Percentiles rank a stretch among this genome's conserved stretches.
Evolutionary conservation across 2,329 filamentous ascomycete genomes (phyloP).

Genomic region (Ascochyta pisi): DNA sequence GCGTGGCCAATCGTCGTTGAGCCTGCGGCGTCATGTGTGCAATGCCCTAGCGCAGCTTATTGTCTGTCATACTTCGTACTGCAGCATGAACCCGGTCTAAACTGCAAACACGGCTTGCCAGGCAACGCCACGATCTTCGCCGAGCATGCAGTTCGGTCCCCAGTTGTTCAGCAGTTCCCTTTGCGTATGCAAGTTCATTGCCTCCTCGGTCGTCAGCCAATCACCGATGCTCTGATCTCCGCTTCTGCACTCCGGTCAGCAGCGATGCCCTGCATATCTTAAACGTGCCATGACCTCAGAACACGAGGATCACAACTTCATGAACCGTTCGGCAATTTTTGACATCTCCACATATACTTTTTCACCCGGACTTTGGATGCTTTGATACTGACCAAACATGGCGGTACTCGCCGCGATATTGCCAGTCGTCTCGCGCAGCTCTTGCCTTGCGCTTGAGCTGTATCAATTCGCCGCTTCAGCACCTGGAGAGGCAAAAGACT

Average conservation of each 20-base stretch:
- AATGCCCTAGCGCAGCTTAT: slow-evolving; percentile 4
- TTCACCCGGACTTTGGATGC: neutral
- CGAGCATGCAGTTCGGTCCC: slow-evolving; percentile 25
- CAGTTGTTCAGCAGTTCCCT: slow-evolving; percentile 22
- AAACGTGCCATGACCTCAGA: slow-evolving; percentile 36
- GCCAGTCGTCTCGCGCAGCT: slow-evolving; percentile 42
- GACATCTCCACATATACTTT: slow-evolving; percentile 15
- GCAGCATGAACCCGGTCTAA: slow-evolving; percentile 18
- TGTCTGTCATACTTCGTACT: slow-evolving; percentile 6
- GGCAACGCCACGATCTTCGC: slow-evolving; percentile 18
- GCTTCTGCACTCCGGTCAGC: slow-evolving; percentile 35
- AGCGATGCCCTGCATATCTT: slow-evolving; percentile 31
- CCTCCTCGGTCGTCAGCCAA: slow-evolving; percentile 25
- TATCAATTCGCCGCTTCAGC: slow-evolving; percentile 41
- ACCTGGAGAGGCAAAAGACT: slow-evolving; percentile 33
- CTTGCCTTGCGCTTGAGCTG: slow-evolving; percentile 42
- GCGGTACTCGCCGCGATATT: slow-evolving; percentile 46
- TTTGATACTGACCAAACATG: slow-evolving; percentile 30
- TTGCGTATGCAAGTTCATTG: slow-evolving; percentile 20
- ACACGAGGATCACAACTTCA: slow-evolving; percentile 24
- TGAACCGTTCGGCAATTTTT: slow-evolving; percentile 22
- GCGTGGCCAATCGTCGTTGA: slow-evolving; percentile 11
- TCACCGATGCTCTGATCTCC: slow-evolving; percentile 25
- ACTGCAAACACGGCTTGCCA: slow-evolving; percentile 9
- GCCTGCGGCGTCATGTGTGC: slow-evolving; percentile 7